Conservation (phyloP, 768 basidiomycete species). For the Xerocomellus amylosporus region DNA sequence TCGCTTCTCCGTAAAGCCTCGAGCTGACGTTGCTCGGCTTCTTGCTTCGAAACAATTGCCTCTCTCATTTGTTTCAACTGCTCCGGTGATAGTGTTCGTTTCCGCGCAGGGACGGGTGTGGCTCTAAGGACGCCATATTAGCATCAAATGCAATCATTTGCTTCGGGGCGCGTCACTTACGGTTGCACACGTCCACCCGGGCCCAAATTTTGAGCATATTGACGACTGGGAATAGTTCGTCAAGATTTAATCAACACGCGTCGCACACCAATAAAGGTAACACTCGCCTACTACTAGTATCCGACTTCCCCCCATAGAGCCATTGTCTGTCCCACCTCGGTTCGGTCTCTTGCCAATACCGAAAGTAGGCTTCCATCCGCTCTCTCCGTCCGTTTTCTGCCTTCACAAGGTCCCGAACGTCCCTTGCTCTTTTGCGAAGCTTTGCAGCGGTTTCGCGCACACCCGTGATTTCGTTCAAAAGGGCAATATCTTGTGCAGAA, state of each 20-base stretch:
- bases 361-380: constrained; percentile 28
- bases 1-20: neutral
- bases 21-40: constrained; percentile 14
- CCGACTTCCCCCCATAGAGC: constrained; percentile 19
- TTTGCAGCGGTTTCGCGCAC: constrained; percentile 18
- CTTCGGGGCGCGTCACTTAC: constrained; percentile 1
- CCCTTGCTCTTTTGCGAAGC: constrained; percentile 19
- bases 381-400: constrained; percentile 25
- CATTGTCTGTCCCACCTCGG: constrained; percentile 25
- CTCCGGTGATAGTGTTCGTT: constrained; percentile 1
- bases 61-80: constrained; percentile 6
- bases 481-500: constrained; percentile 13
- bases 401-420: constrained; percentile 22
- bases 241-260: neutral
- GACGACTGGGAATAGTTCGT: neutral
- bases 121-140: neutral
- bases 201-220: neutral
- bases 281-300: neutral
- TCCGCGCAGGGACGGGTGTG: neutral
- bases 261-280: no score
- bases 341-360: constrained; percentile 27
- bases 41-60: constrained; percentile 12
- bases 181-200: neutral
- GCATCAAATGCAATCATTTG: neutral
- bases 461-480: constrained; percentile 8